Percentiles rank a stretch among this genome's conserved stretches.
These are phyloP conservation scores for Bolboschoenoplectus hybrid DNA, from an alignment of 202 grass and related monocot genomes.

Conservation along the genomic window DNA sequence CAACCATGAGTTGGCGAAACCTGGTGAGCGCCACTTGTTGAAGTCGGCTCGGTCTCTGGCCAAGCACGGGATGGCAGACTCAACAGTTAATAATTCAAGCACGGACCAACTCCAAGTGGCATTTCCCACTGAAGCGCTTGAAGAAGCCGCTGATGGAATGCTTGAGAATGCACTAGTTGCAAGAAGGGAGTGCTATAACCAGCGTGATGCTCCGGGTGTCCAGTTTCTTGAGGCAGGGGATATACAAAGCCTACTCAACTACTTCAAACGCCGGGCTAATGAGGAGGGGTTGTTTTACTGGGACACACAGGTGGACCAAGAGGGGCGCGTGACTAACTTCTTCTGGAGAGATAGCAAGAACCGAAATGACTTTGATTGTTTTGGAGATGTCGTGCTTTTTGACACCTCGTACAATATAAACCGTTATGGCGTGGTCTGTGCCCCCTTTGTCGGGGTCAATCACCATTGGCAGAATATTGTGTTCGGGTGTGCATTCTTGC, in stretches of 20 bases:
- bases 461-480: constrained; percentile 84
- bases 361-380: constrained; percentile 73
- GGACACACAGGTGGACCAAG: constrained; percentile 81
- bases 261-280: constrained; percentile 68
- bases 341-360: constrained; percentile 87
- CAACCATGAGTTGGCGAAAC: constrained; percentile 66
- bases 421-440: constrained; percentile 73
- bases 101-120: background rate
- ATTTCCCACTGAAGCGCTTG: constrained; percentile 17
- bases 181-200: constrained; percentile 76
- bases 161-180: constrained; percentile 56
- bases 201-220: constrained; percentile 53
- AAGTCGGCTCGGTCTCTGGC: constrained; percentile 62
- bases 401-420: constrained; percentile 74
- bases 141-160: constrained; percentile 42
- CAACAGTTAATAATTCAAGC: constrained; percentile 10
- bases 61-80: constrained; percentile 28
- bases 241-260: constrained; percentile 60
- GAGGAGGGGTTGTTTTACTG: constrained; percentile 88
- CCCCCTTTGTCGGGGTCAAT: constrained; percentile 73
- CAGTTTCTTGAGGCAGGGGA: constrained; percentile 67
- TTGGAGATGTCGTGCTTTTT: constrained; percentile 84
- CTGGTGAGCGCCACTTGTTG: constrained; percentile 68
- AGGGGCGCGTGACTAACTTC: constrained; percentile 73
- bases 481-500: constrained; percentile 74